Evolutionary conservation across 1,284 basidiomycete genomes (phyloP), one percentile per base, ranked within the genome.

Genomic region (Leccinum subrobustum): DNA sequence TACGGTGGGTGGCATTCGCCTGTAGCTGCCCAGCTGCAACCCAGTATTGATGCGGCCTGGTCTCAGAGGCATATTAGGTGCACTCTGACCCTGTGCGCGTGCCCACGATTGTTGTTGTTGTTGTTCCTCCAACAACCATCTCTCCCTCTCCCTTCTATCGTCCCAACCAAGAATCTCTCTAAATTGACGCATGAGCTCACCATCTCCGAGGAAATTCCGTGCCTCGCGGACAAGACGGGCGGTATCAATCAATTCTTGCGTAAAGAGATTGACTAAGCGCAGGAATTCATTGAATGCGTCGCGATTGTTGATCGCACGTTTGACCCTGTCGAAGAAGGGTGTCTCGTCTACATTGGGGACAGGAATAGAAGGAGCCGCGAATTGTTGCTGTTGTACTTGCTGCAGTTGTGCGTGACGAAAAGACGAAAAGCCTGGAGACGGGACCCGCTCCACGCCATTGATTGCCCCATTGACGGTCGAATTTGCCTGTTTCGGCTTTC

Each of bases 201-300:
- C 80, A 14, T 89, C 86, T 0, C 86, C 87, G 12, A 92, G 75
- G 68, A 86, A 92, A 62, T 82, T 81, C 18, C 82, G 76, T 50
- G 82, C 81, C 67, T 91, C 86, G 58, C 84, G 82, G 53, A 98
- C 84, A 9, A 98, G 83, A 7, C 89, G 86, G 51, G 88, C 85
- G 16, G 89, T 87, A 70, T 98, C 94, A 69, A 99, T 96, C 68
- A 93, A 89, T 60, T 96, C 94, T 73, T 98, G 94, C 2, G 94
- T 92, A 74, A 96, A 99, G 1, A 98, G 81, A 73, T 98, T 98
- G 71, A 98, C 85, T 60, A 98, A 81, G 74, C 96, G 98, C 66
- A 99, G 80, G 78, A 99, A 98, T 76, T 98, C 96, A 74, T 96
- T 92, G 78, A 97, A 98, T 4, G 90, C 89, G 57, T 94, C 88